Percentiles rank a stretch among this genome's conserved stretches.
Evolutionary conservation across 768 basidiomycete genomes (phyloP).

Genomic region (Megacollybia marginata): DNA sequence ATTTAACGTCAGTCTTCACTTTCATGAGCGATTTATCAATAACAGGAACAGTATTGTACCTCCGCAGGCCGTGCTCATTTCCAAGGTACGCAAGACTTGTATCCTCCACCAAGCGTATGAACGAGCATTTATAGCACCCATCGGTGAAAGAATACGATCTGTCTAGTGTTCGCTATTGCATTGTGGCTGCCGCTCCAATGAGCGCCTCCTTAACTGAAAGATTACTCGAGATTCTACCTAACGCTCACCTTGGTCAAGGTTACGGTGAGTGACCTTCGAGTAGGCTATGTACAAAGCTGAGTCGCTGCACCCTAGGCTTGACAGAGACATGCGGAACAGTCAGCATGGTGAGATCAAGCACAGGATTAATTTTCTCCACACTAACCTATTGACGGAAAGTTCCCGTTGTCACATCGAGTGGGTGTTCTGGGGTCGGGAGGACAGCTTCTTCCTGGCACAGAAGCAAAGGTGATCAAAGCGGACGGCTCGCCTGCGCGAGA

Average conservation of each 20-base stretch:
- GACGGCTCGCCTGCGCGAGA: conserved; percentile 33
- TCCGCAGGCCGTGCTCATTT: conserved; percentile 26
- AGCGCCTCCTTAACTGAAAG: conserved; percentile 22
- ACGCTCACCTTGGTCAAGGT: conserved; percentile 24
- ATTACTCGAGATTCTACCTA: conserved; percentile 21
- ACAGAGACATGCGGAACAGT: conserved; percentile 36
- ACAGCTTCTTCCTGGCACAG: conserved; percentile 32
- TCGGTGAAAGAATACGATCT: conserved; percentile 25
- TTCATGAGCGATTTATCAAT: neutral
- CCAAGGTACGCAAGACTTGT: conserved; percentile 14
- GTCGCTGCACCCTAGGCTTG: conserved; percentile 22
- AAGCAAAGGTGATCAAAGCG: conserved; percentile 30
- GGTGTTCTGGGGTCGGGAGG: conserved; percentile 33
- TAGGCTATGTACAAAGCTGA: neutral
- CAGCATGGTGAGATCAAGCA: conserved; percentile 16
- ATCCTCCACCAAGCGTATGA: neutral
- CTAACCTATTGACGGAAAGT: conserved; percentile 2
- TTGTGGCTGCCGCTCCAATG: conserved; percentile 28
- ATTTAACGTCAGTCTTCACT: conserved; percentile 15
- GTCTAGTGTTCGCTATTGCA: conserved; percentile 17
- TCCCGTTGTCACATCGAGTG: conserved; percentile 22
- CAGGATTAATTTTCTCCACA: neutral
- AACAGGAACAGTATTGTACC: conserved; percentile 18
- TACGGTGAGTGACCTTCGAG: conserved; percentile 16
- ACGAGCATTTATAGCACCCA: conserved; percentile 17